A percentile compares a stretch with the other conserved stretches of the same genome.
Evolutionary conservation across 768 basidiomycete species (phyloP).

Genomic region (Auriscalpium vulgare): DNA sequence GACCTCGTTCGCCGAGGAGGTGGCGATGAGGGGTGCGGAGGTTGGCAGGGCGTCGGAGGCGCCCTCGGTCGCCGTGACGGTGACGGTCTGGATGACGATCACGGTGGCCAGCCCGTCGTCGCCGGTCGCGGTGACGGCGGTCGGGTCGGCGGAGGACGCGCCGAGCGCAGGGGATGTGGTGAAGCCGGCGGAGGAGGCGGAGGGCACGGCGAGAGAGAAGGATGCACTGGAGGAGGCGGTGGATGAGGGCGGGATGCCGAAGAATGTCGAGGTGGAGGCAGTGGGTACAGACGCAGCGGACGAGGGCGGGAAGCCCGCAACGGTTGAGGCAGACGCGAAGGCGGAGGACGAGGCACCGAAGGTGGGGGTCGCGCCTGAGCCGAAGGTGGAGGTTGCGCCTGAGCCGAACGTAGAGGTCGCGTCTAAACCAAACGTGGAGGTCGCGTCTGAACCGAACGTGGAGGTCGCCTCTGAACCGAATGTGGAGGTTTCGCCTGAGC

Average conservation of each 20-base stretch:
- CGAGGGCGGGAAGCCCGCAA: not conserved
- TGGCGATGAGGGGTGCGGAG: too few relatives aligned
- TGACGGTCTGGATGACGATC: not conserved
- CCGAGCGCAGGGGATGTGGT: not conserved
- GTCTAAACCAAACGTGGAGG: not conserved
- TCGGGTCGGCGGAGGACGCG: not conserved
- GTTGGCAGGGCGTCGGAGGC: too few relatives aligned
- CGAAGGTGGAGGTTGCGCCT: not conserved
- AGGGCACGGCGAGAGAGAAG: not conserved
- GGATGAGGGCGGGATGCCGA: not conserved
- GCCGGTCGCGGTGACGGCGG: not conserved
- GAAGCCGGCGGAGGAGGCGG: not conserved
- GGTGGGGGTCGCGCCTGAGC: not conserved
- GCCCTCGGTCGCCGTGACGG: not conserved
- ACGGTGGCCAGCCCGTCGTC: not conserved
- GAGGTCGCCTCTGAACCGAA: not conserved
- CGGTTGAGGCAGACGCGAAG: not conserved
- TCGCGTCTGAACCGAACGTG: not conserved
- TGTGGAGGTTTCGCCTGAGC: not conserved
- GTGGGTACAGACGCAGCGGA: not conserved
- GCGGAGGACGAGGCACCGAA: not conserved
- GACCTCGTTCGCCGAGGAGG: too few relatives aligned
- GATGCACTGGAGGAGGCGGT: not conserved
- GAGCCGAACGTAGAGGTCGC: not conserved
- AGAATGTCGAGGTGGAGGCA: not conserved